phyloP scores from a whole-genome alignment of 2,329 filamentous ascomycete species.

The Aspergillus hortae region DNA sequence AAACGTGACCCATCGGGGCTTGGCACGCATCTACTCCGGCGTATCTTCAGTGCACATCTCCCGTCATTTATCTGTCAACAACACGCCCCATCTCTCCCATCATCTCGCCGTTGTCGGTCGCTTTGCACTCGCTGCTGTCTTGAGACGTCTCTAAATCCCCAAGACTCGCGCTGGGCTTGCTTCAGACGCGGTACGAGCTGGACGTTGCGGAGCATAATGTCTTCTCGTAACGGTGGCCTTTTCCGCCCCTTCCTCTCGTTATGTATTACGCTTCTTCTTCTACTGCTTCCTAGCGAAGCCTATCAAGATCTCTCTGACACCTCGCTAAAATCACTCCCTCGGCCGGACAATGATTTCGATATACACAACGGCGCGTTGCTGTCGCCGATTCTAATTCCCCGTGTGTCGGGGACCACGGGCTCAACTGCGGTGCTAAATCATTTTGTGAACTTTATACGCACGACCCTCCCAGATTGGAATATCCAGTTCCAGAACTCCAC shows the following conservation, averaged over 20 bases:
- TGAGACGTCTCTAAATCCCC: background rate
- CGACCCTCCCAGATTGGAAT: slow-evolving; percentile 72
- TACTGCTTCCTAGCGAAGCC: slow-evolving; percentile 32
- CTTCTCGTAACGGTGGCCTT: slow-evolving; percentile 25
- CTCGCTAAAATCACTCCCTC: slow-evolving; percentile 67
- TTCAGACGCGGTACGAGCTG: too few relatives aligned
- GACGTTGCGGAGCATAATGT: slow-evolving; percentile 17
- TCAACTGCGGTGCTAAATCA: slow-evolving; percentile 71
- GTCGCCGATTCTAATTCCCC: slow-evolving; percentile 79
- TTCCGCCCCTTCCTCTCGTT: slow-evolving; percentile 22
- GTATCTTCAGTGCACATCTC: background rate
- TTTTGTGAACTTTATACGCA: slow-evolving; percentile 76
- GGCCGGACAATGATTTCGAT: slow-evolving; percentile 72
- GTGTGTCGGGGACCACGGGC: slow-evolving; percentile 82
- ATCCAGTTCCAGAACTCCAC: slow-evolving; percentile 89
- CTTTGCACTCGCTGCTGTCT: background rate
- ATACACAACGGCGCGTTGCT: slow-evolving; percentile 72
- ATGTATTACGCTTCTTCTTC: slow-evolving; percentile 21
- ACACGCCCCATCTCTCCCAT: background rate
- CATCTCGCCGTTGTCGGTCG: background rate
- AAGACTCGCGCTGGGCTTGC: background rate
- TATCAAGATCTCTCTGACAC: slow-evolving; percentile 69
- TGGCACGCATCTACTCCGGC: slow-evolving; percentile 1
- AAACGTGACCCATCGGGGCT: slow-evolving; percentile 8
- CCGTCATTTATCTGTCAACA: slow-evolving; percentile 1